These are phyloP conservation scores for Candida lessepsii DNA, from an alignment of 805 yeast species.

Conservation along the genomic window DNA sequence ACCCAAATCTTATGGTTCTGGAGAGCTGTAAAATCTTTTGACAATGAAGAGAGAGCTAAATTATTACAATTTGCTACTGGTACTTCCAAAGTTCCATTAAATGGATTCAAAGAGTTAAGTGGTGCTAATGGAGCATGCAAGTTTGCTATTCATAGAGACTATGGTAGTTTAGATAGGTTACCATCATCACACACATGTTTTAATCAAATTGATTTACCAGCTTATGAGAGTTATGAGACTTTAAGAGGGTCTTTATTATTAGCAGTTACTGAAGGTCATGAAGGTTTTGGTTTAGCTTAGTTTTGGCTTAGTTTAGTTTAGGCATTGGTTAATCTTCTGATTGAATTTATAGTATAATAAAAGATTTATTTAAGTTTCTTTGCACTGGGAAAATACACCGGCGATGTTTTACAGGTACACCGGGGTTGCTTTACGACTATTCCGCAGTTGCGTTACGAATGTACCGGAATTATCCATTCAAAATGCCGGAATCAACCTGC, in stretches of 20 bases:
- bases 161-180: slow-evolving; percentile 77
- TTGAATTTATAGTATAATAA: not conserved
- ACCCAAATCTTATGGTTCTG: slow-evolving; percentile 95
- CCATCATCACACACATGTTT: slow-evolving; percentile 95
- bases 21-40: slow-evolving; percentile 95
- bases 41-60: slow-evolving; percentile 90
- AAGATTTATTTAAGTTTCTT: not conserved
- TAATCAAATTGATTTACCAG: slow-evolving; percentile 92
- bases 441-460: too few relatives aligned
- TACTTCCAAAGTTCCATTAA: slow-evolving; percentile 91
- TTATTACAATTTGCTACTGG: slow-evolving; percentile 95
- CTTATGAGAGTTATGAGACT: slow-evolving; percentile 84
- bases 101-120: slow-evolving; percentile 86
- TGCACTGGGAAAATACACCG: too few relatives aligned
- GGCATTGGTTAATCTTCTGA: slow-evolving; percentile 41
- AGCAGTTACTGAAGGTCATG: slow-evolving; percentile 93
- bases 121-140: slow-evolving; percentile 85
- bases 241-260: slow-evolving; percentile 74
- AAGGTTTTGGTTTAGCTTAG: slow-evolving; percentile 87
- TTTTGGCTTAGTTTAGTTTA: too few relatives aligned
- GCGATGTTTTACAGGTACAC: too few relatives aligned
- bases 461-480: too few relatives aligned
- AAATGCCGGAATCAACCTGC: too few relatives aligned
- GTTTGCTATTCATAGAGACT: slow-evolving; percentile 87
- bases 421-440: too few relatives aligned